Conservation (phyloP, 805 yeast species). For the Kluyveromyces nonfermentans region DNA sequence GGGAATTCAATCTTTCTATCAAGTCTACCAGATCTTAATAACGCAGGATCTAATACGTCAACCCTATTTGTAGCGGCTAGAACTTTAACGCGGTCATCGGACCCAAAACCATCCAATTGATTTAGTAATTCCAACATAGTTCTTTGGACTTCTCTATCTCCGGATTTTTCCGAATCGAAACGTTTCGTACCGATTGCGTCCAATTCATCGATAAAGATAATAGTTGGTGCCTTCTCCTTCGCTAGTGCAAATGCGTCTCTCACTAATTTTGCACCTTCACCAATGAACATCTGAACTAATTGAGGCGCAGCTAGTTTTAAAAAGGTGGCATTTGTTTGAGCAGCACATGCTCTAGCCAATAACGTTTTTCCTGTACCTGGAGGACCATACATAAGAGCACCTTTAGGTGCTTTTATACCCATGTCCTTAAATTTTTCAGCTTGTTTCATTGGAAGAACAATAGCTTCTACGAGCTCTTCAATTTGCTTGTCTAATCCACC, state of each 20-base stretch:
- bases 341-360: conserved; percentile 97
- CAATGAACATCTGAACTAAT: conserved; percentile 95
- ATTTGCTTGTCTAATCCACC: conserved; percentile 98
- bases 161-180: conserved; percentile 93
- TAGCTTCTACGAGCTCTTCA: conserved; percentile 96
- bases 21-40: conserved; percentile 92
- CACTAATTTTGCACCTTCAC: conserved; percentile 97
- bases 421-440: conserved; percentile 89
- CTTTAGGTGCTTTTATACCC: conserved; percentile 97
- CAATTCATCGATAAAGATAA: conserved; percentile 93
- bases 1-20: conserved; percentile 98
- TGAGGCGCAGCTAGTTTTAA: conserved; percentile 96
- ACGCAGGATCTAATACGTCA: conserved; percentile 96
- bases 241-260: conserved; percentile 97
- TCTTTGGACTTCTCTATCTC: conserved; percentile 98
- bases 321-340: conserved; percentile 96
- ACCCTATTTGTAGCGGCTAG: conserved; percentile 98
- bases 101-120: conserved; percentile 95
- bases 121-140: conserved; percentile 97
- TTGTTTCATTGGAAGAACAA: conserved; percentile 96
- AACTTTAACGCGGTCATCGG: conserved; percentile 95
- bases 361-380: conserved; percentile 99
- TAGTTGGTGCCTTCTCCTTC: conserved; percentile 96
- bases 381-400: conserved; percentile 97
- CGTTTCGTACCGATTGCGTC: conserved; percentile 99